Percentiles rank a stretch among this genome's conserved stretches.
Conservation (phyloP, 2,329 filamentous ascomycete genomes). For the Pseudogymnoascus sp. region DNA sequence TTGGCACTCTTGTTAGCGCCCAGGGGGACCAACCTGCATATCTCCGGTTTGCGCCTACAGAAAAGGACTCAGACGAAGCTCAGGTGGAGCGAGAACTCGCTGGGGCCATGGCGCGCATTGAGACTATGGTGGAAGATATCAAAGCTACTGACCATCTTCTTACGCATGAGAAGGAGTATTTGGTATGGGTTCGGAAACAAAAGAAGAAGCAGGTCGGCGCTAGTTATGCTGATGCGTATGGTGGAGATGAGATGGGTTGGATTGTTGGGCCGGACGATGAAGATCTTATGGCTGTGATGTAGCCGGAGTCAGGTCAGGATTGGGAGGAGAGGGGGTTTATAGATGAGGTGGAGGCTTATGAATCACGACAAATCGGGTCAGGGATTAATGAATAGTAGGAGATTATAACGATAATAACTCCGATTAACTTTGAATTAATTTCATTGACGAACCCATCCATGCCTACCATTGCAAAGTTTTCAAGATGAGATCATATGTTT, state of each 20-base stretch:
- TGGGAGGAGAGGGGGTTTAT: background rate
- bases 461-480: too few relatives aligned
- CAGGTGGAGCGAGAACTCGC: conserved; percentile 43
- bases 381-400: background rate
- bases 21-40: conserved; percentile 38
- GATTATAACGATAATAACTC: background rate
- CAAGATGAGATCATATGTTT: too few relatives aligned
- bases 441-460: background rate
- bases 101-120: conserved; percentile 35
- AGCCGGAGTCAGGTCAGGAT: background rate
- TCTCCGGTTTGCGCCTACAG: conserved; percentile 42
- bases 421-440: background rate
- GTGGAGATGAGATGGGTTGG: conserved; percentile 8
- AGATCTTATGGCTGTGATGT: conserved; percentile 46
- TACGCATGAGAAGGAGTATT: conserved; percentile 47
- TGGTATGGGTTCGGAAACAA: conserved; percentile 39
- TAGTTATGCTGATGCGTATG: conserved; percentile 36
- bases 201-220: conserved; percentile 34
- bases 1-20: conserved; percentile 39
- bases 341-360: background rate
- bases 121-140: conserved; percentile 40
- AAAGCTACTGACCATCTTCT: conserved; percentile 46
- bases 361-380: background rate
- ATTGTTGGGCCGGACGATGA: conserved; percentile 44
- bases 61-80: conserved; percentile 39